These are phyloP conservation scores for Friedmanniomyces endolithicus DNA, from an alignment of 495 filamentous ascomycete genomes.

Conservation along the genomic window DNA sequence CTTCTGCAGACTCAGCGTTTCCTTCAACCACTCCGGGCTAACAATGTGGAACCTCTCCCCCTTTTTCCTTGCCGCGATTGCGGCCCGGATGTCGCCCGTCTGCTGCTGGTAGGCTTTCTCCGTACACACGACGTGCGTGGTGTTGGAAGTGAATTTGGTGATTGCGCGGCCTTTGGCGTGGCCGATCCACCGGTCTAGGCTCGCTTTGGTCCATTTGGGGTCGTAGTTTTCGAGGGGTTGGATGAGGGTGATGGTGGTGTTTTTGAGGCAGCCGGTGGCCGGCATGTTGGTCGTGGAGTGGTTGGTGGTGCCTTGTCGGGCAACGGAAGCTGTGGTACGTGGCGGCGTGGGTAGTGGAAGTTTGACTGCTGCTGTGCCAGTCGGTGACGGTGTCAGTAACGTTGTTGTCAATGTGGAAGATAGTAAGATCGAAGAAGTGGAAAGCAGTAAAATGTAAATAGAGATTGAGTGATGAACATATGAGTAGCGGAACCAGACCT, in stretches of 20 bases:
- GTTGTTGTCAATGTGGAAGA: too few species aligned
- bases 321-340: neutral
- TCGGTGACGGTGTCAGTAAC: too few species aligned
- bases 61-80: neutral
- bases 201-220: conserved; percentile 23
- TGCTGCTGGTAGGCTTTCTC: conserved; percentile 40
- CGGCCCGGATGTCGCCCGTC: conserved; percentile 9
- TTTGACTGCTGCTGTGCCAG: neutral
- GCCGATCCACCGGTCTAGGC: conserved; percentile 44
- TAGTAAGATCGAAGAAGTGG: neutral
- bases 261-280: neutral
- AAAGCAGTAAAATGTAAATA: neutral
- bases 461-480: neutral
- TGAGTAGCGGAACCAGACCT: neutral
- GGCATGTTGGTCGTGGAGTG: neutral
- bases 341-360: neutral
- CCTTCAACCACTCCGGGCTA: conserved; percentile 50
- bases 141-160: conserved; percentile 29
- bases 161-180: conserved; percentile 40
- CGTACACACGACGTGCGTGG: conserved; percentile 48
- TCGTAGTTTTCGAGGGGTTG: neutral
- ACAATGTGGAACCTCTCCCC: conserved; percentile 40
- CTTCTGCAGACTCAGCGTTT: conserved; percentile 32
- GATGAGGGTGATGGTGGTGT: neutral
- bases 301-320: too few species aligned